A percentile compares a stretch with the other conserved stretches of the same genome.
Evolutionary conservation across 768 basidiomycete species (phyloP).

Genomic region (Vararia minispora): DNA sequence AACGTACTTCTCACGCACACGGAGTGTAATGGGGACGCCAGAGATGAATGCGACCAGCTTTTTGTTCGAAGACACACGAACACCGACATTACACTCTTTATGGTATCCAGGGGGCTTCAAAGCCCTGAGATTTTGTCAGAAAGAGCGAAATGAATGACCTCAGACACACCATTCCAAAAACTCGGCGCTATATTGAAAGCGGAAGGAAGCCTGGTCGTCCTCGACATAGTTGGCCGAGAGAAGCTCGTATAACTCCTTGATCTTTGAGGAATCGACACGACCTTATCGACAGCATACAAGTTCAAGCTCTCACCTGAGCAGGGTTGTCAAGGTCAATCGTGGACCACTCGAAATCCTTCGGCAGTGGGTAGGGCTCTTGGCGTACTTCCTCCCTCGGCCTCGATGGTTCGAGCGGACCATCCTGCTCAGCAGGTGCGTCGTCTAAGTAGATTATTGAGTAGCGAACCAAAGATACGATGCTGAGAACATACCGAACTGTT

Average conservation of each 20-base stretch:
- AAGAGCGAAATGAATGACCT: not conserved
- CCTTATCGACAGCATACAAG: not conserved
- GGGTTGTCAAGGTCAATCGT: slow-evolving; percentile 69
- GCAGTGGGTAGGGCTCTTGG: slow-evolving; percentile 80
- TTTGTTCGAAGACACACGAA: slow-evolving; percentile 81
- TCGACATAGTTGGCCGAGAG: slow-evolving; percentile 94
- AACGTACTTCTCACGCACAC: slow-evolving; percentile 75
- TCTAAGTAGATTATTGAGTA: slow-evolving; percentile 28
- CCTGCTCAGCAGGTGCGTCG: slow-evolving; percentile 52
- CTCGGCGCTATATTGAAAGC: slow-evolving; percentile 92
- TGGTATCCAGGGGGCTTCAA: slow-evolving; percentile 88
- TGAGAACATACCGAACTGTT: slow-evolving; percentile 52
- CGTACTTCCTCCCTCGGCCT: slow-evolving; percentile 69
- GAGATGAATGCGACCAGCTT: slow-evolving; percentile 97
- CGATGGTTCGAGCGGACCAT: slow-evolving; percentile 84
- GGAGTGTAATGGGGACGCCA: slow-evolving; percentile 77
- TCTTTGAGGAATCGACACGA: slow-evolving; percentile 29
- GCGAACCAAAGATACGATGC: not conserved
- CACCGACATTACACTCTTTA: slow-evolving; percentile 93
- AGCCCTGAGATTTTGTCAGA: slow-evolving; percentile 48
- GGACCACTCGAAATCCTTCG: slow-evolving; percentile 90
- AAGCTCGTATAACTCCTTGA: slow-evolving; percentile 85
- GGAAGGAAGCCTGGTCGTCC: slow-evolving; percentile 91
- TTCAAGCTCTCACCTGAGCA: slow-evolving; percentile 41
- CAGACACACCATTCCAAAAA: slow-evolving; percentile 74